A percentile compares a stretch with the other conserved stretches of the same genome.
phyloP scores from a whole-genome alignment of 2,329 filamentous ascomycete genomes.

The Sphaerulina vaccinii region DNA sequence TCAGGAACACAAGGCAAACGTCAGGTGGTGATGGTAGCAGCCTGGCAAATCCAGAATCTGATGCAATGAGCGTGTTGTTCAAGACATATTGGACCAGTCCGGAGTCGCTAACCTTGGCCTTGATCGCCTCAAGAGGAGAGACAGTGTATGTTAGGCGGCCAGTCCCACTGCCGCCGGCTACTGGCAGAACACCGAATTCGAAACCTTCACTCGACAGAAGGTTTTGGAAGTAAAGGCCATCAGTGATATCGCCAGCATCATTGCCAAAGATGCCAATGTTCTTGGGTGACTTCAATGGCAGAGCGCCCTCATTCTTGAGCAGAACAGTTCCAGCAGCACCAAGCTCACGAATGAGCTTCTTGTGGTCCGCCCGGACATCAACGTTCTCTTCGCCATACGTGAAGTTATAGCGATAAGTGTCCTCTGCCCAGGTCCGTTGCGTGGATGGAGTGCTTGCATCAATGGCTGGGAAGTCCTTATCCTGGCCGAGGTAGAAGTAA shows the following conservation, averaged over 20 bases:
- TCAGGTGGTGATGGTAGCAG: conserved; percentile 48
- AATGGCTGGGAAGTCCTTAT: conserved; percentile 44
- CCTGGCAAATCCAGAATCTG: conserved; percentile 28
- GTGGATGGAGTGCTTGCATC: conserved; percentile 51
- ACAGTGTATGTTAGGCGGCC: conserved; percentile 43
- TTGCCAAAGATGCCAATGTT: conserved; percentile 53
- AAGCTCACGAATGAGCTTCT: conserved; percentile 41
- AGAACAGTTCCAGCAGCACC: conserved; percentile 45
- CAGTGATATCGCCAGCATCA: conserved; percentile 49
- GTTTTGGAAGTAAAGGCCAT: conserved; percentile 46
- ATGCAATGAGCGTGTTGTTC: conserved; percentile 40
- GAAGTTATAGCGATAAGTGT: conserved; percentile 51
- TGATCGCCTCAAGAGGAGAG: conserved; percentile 45
- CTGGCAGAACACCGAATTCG: conserved; percentile 47
- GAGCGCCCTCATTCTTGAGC: conserved; percentile 53
- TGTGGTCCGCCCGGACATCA: conserved; percentile 40
- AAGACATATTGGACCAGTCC: conserved; percentile 49
- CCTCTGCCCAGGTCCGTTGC: conserved; percentile 34
- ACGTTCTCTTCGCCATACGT: conserved; percentile 35
- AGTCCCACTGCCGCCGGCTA: conserved; percentile 45
- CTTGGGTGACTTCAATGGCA: conserved; percentile 54
- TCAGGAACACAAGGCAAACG: conserved; percentile 59
- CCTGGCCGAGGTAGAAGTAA: conserved; percentile 59
- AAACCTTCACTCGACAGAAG: conserved; percentile 31
- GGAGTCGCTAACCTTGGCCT: conserved; percentile 33